phyloP scores from a whole-genome alignment of 148 eudicot species.

The Silene conica region DNA sequence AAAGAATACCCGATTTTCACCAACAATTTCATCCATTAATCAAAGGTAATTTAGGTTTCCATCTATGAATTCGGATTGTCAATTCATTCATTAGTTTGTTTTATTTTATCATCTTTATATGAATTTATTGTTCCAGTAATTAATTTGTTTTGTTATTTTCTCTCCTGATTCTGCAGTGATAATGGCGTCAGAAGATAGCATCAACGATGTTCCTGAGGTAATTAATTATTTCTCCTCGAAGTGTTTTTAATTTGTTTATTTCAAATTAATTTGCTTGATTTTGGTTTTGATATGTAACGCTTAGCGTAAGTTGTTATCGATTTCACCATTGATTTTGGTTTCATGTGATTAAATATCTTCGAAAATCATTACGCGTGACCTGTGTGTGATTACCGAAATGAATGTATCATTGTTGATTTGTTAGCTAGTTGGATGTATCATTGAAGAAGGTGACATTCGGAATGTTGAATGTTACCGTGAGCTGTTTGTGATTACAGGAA shows the following conservation, averaged over 20 bases:
- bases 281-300: no score
- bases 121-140: neutral
- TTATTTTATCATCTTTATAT: neutral
- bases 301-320: neutral
- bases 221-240: neutral
- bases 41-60: conserved; percentile 9
- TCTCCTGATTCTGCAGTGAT: conserved; percentile 10
- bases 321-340: neutral
- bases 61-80: neutral
- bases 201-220: conserved; percentile 25
- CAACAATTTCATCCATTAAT: neutral
- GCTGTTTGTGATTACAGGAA: no score
- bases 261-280: no score
- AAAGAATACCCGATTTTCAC: neutral
- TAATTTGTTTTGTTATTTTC: neutral
- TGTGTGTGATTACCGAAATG: no score
- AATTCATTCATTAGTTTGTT: no score
- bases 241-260: neutral
- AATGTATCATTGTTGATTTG: no score
- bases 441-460: no score
- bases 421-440: no score
- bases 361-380: no score
- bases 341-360: no score
- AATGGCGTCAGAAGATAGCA: conserved; percentile 23
- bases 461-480: no score